Conservation (phyloP, 2,329 filamentous ascomycete genomes). For the Juglanconis juglandina region DNA sequence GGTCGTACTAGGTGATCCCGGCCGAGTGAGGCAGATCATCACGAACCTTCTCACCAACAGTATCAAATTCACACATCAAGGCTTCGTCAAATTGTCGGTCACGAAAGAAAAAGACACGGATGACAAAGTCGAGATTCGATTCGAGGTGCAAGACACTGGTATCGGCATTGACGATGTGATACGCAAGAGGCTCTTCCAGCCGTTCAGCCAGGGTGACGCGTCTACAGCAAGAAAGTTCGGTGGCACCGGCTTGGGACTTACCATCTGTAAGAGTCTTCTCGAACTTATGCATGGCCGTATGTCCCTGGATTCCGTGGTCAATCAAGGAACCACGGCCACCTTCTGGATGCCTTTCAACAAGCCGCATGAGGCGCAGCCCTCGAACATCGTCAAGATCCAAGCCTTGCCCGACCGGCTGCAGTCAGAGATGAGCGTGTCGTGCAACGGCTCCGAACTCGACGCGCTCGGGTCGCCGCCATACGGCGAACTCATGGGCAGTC, state of each 20-base stretch:
- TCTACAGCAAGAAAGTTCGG: conserved; percentile 77
- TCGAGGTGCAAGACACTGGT: conserved; percentile 72
- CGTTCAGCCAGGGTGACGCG: conserved; percentile 78
- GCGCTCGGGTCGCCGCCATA: conserved; percentile 40
- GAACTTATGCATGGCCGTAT: conserved; percentile 79
- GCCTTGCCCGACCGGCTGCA: conserved; percentile 66
- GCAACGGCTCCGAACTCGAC: conserved; percentile 63
- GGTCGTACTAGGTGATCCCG: conserved; percentile 71
- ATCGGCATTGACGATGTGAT: conserved; percentile 81
- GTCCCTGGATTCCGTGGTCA: conserved; percentile 62
- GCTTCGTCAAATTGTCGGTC: conserved; percentile 65
- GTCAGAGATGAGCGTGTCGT: conserved; percentile 61
- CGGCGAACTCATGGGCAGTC: conserved; percentile 18
- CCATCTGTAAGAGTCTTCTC: conserved; percentile 77
- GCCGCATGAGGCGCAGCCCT: conserved; percentile 47
- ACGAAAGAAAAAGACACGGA: conserved; percentile 59
- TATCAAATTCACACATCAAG: conserved; percentile 65
- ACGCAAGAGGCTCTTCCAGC: conserved; percentile 68
- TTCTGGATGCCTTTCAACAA: conserved; percentile 79
- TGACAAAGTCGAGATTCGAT: conserved; percentile 65
- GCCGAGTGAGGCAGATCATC: conserved; percentile 60
- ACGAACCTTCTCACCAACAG: conserved; percentile 61
- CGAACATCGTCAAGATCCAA: conserved; percentile 58
- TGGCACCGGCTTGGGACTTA: conserved; percentile 73
- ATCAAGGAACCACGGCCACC: conserved; percentile 67